Conservation (phyloP, 1,284 basidiomycete species). For the Ceratorhiza oryzae-sativae region DNA sequence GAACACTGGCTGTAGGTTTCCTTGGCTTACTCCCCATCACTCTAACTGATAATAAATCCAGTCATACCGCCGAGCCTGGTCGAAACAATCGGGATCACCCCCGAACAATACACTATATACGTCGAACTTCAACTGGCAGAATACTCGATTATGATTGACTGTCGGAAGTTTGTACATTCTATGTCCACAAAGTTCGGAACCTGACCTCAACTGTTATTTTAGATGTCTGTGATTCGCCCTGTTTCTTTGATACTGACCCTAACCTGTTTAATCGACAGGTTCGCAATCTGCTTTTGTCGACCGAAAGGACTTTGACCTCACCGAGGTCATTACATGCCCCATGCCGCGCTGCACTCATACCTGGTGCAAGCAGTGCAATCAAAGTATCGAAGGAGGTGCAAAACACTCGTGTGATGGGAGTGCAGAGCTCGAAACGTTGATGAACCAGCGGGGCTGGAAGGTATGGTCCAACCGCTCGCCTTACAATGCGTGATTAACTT, state of each 20-base stretch:
- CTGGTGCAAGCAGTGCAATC: conserved; percentile 43
- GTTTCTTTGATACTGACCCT: not conserved
- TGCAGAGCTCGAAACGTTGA: conserved; percentile 37
- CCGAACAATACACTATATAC: conserved; percentile 57
- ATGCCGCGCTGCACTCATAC: conserved; percentile 33
- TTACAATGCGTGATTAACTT: too few relatives aligned
- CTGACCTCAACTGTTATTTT: too few relatives aligned
- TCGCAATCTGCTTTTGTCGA: conserved; percentile 39
- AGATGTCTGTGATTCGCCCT: too few relatives aligned
- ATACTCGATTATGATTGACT: conserved; percentile 62
- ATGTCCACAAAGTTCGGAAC: conserved; percentile 1
- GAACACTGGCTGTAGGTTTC: conserved; percentile 53
- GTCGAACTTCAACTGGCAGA: conserved; percentile 62
- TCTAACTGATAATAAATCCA: not conserved
- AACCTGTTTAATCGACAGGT: not conserved
- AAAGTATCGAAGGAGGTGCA: conserved; percentile 25
- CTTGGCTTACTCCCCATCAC: not conserved
- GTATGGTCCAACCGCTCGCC: not conserved
- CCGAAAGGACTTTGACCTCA: conserved; percentile 38
- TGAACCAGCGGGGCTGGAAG: conserved; percentile 41
- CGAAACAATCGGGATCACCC: conserved; percentile 59
- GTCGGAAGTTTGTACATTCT: conserved; percentile 55
- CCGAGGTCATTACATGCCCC: conserved; percentile 40
- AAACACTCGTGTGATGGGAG: conserved; percentile 42
- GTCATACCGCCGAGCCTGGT: conserved; percentile 44